Percentiles rank a stretch among this genome's conserved stretches.
Conservation (phyloP, 352 stramenopile genomes). For the Globisporangium abappressorium region DNA sequence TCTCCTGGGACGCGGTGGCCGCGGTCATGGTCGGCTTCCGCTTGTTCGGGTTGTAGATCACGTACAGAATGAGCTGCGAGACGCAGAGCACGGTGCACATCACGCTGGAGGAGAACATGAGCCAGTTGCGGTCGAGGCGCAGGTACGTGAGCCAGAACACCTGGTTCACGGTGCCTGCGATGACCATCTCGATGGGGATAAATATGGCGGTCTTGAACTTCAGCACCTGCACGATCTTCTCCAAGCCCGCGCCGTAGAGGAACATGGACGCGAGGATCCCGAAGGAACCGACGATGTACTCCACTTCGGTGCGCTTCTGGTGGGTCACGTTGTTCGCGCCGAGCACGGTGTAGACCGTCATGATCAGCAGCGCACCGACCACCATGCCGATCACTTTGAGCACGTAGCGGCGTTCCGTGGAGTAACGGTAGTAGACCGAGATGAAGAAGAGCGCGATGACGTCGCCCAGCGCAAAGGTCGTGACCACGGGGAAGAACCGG, state of each 20-base stretch:
- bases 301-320: constrained; percentile 27
- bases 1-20: not conserved
- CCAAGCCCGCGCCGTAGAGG: constrained; percentile 38
- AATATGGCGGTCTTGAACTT: constrained; percentile 39
- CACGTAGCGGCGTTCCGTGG: constrained; percentile 35
- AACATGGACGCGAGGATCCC: constrained; percentile 31
- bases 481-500: constrained; percentile 32
- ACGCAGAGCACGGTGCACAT: constrained; percentile 36
- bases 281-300: constrained; percentile 33
- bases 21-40: not conserved
- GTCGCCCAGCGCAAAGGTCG: constrained; percentile 45
- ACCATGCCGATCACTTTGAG: constrained; percentile 25
- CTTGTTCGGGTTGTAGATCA: constrained; percentile 35
- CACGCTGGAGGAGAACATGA: constrained; percentile 49
- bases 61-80: constrained; percentile 37
- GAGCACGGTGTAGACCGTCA: constrained; percentile 44
- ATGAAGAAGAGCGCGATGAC: constrained; percentile 43
- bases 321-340: constrained; percentile 27
- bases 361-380: constrained; percentile 20
- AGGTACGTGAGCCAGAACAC: constrained; percentile 47
- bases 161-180: constrained; percentile 40
- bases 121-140: constrained; percentile 38
- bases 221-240: constrained; percentile 38
- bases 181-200: constrained; percentile 48
- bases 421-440: constrained; percentile 47